phyloP scores from a whole-genome alignment of 2,329 filamentous ascomycete genomes.

The Fusarium odoratissimum region DNA sequence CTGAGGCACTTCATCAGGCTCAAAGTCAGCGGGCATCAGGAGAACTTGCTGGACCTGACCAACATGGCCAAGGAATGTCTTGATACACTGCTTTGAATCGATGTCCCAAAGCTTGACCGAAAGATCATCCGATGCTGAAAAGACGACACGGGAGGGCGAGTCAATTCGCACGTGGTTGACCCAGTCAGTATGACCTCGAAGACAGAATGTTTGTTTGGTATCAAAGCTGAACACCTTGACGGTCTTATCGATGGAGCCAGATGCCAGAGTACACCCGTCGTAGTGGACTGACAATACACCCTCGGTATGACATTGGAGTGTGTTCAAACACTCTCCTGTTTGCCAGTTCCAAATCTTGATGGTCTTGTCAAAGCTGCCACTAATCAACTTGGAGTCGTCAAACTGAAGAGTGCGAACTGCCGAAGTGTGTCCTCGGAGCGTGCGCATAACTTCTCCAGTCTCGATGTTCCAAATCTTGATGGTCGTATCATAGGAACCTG shows the following conservation, averaged over 20 bases:
- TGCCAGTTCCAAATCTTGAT: slow-evolving; percentile 98
- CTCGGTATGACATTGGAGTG: slow-evolving; percentile 80
- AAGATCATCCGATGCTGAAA: slow-evolving; percentile 94
- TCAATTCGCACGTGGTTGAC: slow-evolving; percentile 97
- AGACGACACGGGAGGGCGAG: slow-evolving; percentile 81
- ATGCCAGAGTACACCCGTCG: slow-evolving; percentile 84
- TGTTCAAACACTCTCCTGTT: slow-evolving; percentile 87
- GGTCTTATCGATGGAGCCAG: slow-evolving; percentile 88
- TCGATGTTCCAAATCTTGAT: slow-evolving; percentile 98
- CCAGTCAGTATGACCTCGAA: slow-evolving; percentile 92
- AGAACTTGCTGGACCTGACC: slow-evolving; percentile 95
- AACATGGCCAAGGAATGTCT: slow-evolving; percentile 86
- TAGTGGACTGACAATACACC: slow-evolving; percentile 92
- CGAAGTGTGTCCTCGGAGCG: slow-evolving; percentile 81
- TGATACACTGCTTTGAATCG: slow-evolving; percentile 82
- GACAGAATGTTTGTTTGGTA: slow-evolving; percentile 80
- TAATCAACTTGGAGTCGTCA: slow-evolving; percentile 90
- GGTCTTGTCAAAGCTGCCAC: slow-evolving; percentile 86
- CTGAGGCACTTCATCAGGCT: slow-evolving; percentile 76
- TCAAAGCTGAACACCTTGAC: slow-evolving; percentile 95
- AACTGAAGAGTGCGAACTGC: slow-evolving; percentile 93
- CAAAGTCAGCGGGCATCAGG: slow-evolving; percentile 86
- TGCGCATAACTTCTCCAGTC: slow-evolving; percentile 86
- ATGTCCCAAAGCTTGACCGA: slow-evolving; percentile 94
- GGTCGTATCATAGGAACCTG: slow-evolving; percentile 93